Evolutionary conservation across 1,139 yeast species (phyloP), one percentile per base, ranked within the genome.

Genomic region (Trichomonascaceae sp.): DNA sequence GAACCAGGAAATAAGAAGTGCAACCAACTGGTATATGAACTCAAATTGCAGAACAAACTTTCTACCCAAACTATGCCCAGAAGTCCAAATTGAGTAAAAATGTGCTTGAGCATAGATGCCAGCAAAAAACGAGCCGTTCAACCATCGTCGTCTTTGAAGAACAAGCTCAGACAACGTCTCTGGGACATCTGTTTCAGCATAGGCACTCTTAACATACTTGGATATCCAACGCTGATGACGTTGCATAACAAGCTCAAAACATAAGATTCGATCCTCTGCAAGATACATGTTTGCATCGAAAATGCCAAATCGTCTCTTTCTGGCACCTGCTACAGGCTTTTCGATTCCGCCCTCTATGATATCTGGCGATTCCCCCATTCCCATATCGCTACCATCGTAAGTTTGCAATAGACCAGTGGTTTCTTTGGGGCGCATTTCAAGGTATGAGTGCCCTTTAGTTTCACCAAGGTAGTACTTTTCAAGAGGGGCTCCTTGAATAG

Each of bases 131-230:
- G 95, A 85, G 22, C 95, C 95, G 68, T 87, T 87, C 56, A 87
- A 76, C 95, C 95, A 87, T 70, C 95, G 77, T 68, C 95, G 78
- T 68, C 95, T 78, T 69, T 87, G 95, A 57, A 86, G 74, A 8
- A 87, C 84, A 59, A 87, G 80, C 63, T 86, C 95, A 53, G 85
- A 83, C 36, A 87, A 74, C 32, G 72, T 72, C 58, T 84, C 90
- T 0, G 95, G 95, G 32, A 86, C 95, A 74, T 87, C 95, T 1
- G 95, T 87, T 63, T 84, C 88, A 0, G 95, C 95, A 58, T 80
- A 80, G 18, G 95, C 93, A 47, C 82, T 79, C 63, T 82, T 84
- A 54, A 87, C 93, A 63, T 85, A 87, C 58, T 85, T 76, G 60
- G 87, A 76, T 18, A 84, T 73, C 79, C 89, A 87, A 55, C 79